These are phyloP conservation scores for Diutina catenulata DNA, from an alignment of 1,139 yeast genomes.

Conservation along the genomic window DNA sequence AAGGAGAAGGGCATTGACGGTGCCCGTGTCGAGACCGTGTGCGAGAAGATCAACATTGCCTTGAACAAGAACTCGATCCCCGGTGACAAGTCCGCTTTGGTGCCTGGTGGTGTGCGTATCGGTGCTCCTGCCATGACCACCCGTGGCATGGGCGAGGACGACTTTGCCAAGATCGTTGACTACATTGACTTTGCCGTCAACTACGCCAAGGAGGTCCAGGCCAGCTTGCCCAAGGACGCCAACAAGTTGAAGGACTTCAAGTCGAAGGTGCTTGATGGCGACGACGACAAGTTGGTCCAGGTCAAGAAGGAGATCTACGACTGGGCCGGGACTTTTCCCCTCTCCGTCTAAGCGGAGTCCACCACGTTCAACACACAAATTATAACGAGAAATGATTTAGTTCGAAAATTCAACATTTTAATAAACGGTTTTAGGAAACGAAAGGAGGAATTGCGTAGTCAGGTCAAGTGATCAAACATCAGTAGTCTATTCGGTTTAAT, in stretches of 20 bases:
- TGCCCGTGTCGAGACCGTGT: conserved; percentile 86
- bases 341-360: conserved; percentile 66
- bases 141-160: conserved; percentile 75
- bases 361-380: neutral
- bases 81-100: conserved; percentile 88
- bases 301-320: conserved; percentile 70
- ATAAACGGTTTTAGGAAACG: too few species aligned
- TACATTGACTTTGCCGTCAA: conserved; percentile 49
- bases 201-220: conserved; percentile 68
- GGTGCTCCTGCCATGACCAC: conserved; percentile 99
- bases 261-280: conserved; percentile 59
- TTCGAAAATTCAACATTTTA: too few species aligned
- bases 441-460: too few species aligned
- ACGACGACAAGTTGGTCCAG: conserved; percentile 47
- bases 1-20: conserved; percentile 85
- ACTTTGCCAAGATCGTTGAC: conserved; percentile 66
- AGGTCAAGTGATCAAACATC: too few species aligned
- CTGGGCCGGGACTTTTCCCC: conserved; percentile 94
- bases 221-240: conserved; percentile 68
- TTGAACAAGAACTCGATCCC: conserved; percentile 95
- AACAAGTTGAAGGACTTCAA: conserved; percentile 93
- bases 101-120: conserved; percentile 92
- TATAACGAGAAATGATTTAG: too few species aligned
- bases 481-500: too few species aligned
- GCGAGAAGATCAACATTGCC: conserved; percentile 85